A percentile compares a stretch with the other conserved stretches of the same genome.
These are phyloP conservation scores for Rhodocollybia butyracea DNA, from an alignment of 768 basidiomycete species.

Conservation along the genomic window DNA sequence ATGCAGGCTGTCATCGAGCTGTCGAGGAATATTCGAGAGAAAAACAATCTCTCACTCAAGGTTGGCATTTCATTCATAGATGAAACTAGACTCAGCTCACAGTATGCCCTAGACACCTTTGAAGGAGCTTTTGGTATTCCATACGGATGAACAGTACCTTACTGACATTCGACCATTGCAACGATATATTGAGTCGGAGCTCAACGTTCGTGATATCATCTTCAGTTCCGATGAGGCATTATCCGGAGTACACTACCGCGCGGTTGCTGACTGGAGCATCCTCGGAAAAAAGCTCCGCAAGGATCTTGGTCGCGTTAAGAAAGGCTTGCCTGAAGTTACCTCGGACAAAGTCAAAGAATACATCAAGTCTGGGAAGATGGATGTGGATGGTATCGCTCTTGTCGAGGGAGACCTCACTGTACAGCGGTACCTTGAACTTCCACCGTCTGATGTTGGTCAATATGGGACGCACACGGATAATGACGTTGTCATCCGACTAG, in stretches of 20 bases:
- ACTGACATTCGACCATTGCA: conserved; percentile 82
- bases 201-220: conserved; percentile 88
- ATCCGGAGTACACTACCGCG: conserved; percentile 88
- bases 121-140: conserved; percentile 92
- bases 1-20: conserved; percentile 96
- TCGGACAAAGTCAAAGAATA: conserved; percentile 84
- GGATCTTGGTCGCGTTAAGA: conserved; percentile 86
- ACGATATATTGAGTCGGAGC: conserved; percentile 88
- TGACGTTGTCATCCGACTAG: conserved; percentile 92
- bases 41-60: conserved; percentile 84
- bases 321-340: conserved; percentile 73
- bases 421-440: conserved; percentile 86
- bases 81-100: conserved; percentile 1
- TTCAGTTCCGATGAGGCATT: conserved; percentile 86
- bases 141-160: conserved; percentile 79
- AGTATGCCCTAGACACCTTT: conserved; percentile 72
- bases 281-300: conserved; percentile 93
- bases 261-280: conserved; percentile 92
- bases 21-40: conserved; percentile 84
- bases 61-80: conserved; percentile 35
- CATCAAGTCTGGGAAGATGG: conserved; percentile 68
- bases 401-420: conserved; percentile 89
- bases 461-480: conserved; percentile 87
- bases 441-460: conserved; percentile 53
- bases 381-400: conserved; percentile 87